Percentiles rank a stretch among this genome's conserved stretches.
Conservation (phyloP, 345 rosid genomes). For the Rhizophora apiculata region DNA sequence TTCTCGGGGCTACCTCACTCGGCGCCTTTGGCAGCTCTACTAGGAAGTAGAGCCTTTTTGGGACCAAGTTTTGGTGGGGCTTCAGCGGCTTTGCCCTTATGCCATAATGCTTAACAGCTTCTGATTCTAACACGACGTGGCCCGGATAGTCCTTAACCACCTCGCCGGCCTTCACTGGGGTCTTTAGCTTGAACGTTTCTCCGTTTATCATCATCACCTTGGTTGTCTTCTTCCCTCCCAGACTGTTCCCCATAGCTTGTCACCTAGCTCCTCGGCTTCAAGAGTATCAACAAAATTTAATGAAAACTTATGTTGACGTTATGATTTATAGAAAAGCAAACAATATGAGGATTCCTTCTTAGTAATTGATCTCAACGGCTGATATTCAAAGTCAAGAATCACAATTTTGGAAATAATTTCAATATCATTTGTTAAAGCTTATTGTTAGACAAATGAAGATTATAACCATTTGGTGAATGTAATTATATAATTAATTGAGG, state of each 20-base stretch:
- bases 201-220: conserved; percentile 89
- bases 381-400: too few relatives aligned
- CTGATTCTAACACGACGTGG: conserved; percentile 69
- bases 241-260: conserved; percentile 62
- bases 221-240: conserved; percentile 52
- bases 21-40: conserved; percentile 59
- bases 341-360: too few relatives aligned
- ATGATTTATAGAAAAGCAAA: not conserved
- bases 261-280: not conserved
- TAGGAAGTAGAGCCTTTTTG: conserved; percentile 79
- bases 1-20: conserved; percentile 45
- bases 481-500: not conserved
- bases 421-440: too few relatives aligned
- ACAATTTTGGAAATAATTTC: too few relatives aligned
- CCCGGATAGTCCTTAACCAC: conserved; percentile 67
- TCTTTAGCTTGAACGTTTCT: conserved; percentile 70
- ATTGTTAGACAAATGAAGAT: not conserved
- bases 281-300: not conserved
- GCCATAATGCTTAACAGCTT: conserved; percentile 70
- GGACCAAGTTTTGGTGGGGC: conserved; percentile 49
- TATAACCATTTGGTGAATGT: conserved; percentile 12
- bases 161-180: conserved; percentile 78
- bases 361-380: too few relatives aligned
- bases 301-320: not conserved
- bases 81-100: conserved; percentile 68